Evolutionary conservation across 495 filamentous ascomycete species (phyloP), one percentile per base, ranked within the genome.

Genomic region (Aspergillus asperescens): DNA sequence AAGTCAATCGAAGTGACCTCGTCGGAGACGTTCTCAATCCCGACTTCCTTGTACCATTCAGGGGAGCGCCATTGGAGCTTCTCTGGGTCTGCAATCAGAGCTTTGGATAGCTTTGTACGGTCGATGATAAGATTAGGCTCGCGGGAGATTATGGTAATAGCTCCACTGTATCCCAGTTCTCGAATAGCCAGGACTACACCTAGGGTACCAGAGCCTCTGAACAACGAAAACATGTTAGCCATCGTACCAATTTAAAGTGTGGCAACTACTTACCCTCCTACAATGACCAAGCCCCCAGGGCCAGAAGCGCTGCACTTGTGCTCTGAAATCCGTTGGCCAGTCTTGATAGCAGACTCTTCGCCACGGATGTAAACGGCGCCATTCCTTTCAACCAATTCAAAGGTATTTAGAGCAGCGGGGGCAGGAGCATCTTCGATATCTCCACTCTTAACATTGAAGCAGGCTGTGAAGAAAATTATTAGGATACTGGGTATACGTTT

Each of bases 361-460:
- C 83, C 90, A 24, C 83, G 85, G 61, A 97, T 84, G 62, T 92
- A 98, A 1, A 95, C 84, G 0, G 76, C 85, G 45, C 85, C 89
- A 59, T 90, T 80, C 62, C 84, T 90, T 62, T 92, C 82, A 19
- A 81, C 69, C 22, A 95, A 63, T 28, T 88, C 85, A 70, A 93
- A 98, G 35, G 86, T 85, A 18, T 84, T 76, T 4, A 98, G 67
- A 13, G 85, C 78, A 58, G 96, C 89, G 5, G 94, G 75, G 2
- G 89, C 93, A 1, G 93, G 93, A 0, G 92, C 90, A 65, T 97
- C 86, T 68, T 98, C 93, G 40, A 98, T 86, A 54, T 96, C 92
- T 24, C 93, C 93, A n/a, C 86, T 91, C 35, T 76, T 70, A 48
- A 87, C 81, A 54, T 88, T 89, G 70, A 96, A 98, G 75, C 93